Conservation (phyloP, 2,329 filamentous ascomycete genomes). For the Aspergillus terreus region DNA sequence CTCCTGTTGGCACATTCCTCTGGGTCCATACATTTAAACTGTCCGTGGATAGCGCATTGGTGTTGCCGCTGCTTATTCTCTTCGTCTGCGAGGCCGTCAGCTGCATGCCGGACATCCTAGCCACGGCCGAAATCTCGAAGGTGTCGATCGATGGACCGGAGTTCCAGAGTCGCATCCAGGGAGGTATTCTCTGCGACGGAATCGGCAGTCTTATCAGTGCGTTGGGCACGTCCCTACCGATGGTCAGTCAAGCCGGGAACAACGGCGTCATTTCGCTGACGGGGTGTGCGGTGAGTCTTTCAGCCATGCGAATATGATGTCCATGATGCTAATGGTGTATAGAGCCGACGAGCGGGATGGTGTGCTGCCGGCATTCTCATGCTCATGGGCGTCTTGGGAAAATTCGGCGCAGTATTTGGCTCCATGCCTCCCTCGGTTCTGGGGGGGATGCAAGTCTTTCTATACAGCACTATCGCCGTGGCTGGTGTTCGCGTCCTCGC, state of each 20-base stretch:
- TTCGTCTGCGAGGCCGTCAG: constrained; percentile 62
- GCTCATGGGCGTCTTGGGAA: constrained; percentile 77
- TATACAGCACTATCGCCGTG: constrained; percentile 73
- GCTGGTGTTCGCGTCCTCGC: constrained; percentile 74
- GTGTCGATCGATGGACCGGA: constrained; percentile 59
- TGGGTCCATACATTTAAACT: constrained; percentile 65
- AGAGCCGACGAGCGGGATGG: constrained; percentile 73
- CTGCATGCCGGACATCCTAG: constrained; percentile 68
- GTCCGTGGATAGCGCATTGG: constrained; percentile 58
- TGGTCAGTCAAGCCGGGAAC: constrained; percentile 79
- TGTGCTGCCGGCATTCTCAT: constrained; percentile 73
- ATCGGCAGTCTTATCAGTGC: constrained; percentile 71
- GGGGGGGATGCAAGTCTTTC: constrained; percentile 74
- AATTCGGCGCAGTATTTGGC: constrained; percentile 75
- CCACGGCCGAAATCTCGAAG: constrained; percentile 60
- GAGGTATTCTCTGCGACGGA: constrained; percentile 69
- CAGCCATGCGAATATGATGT: too few relatives aligned
- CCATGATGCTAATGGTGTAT: constrained; percentile 1
- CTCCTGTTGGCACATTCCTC: constrained; percentile 62
- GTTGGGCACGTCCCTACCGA: constrained; percentile 74
- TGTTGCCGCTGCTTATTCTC: constrained; percentile 54
- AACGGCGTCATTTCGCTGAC: constrained; percentile 82
- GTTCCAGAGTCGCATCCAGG: constrained; percentile 64
- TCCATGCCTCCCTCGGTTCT: constrained; percentile 67
- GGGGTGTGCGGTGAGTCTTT: constrained; percentile 56